Base-by-base conservation (phyloP, 2,329 filamentous ascomycete genomes). In the Aspergillus felis region DNA sequence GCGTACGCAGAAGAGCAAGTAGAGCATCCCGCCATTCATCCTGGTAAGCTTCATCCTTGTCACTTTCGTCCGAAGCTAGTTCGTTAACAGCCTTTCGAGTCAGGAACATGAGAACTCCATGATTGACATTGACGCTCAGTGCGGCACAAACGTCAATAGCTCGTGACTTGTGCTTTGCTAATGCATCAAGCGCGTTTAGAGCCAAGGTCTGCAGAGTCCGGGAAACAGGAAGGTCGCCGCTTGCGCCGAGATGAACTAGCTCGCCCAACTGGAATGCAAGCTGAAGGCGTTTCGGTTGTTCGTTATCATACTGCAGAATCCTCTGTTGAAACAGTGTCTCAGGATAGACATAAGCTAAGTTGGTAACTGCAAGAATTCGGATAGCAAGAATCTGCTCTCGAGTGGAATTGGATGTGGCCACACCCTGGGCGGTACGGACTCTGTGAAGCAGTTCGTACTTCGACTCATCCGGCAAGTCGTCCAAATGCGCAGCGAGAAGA, bases 121-220 rank as follows among this genome's bases (percentile, higher is more conserved):
- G 95, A 67, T 96, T 97, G 41, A 97, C 93, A 65, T 93, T 96
- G 54, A 95, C 91, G 68, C 92, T 96, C 46, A 99, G 79, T n/a
- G 94, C 92, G 46, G 91, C 87, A 61, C 92, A 87, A 25, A 99
- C 88, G 71, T 99, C 94, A 35, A 86, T 79, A 29, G 88, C 84
- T 68, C 91, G 92, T 56, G 82, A 79, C 66, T 89, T 88, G 70
- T 91, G 91, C 69, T 86, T 89, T 6, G 90, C 86, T 56, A 99
- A 81, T n/a, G 91, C 90, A 71, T 97, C 92, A 52, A 99, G 80
- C 0, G 93, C 84, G 53, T 86, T 84, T 53, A 99, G 80, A 7
- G 91, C 90, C 58, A 92, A 86, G 2, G 91, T 90, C 73, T 97
- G 93, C 24, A 96, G 79, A 74, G 87, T 86, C 50, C 88, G 78